Evolutionary conservation across 768 basidiomycete genomes (phyloP).

Genomic region (Pisolithus marmoratus): DNA sequence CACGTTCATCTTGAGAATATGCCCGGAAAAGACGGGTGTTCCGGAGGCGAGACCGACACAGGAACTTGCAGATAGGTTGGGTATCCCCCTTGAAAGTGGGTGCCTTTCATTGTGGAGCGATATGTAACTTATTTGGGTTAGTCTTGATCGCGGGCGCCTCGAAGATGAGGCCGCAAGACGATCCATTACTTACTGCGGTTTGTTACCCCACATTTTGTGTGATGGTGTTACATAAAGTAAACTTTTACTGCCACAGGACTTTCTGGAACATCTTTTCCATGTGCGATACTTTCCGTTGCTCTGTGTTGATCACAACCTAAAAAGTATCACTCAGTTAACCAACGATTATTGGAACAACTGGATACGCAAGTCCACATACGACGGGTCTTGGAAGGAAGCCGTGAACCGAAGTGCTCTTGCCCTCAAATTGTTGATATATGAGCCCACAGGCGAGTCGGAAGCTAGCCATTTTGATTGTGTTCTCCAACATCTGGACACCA

Average conservation of each 20-base stretch:
- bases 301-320: background rate
- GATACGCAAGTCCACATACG: constrained; percentile 86
- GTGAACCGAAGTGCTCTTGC: constrained; percentile 92
- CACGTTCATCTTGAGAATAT: constrained; percentile 80
- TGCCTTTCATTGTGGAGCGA: background rate
- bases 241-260: constrained; percentile 32
- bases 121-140: constrained; percentile 15
- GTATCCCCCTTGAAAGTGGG: constrained; percentile 41
- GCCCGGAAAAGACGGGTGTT: constrained; percentile 35
- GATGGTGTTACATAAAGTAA: background rate
- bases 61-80: constrained; percentile 38
- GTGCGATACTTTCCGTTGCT: constrained; percentile 31
- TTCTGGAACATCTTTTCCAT: constrained; percentile 51
- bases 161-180: constrained; percentile 47
- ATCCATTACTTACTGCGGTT: constrained; percentile 69
- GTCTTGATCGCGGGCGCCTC: constrained; percentile 41
- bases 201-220: background rate
- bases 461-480: background rate
- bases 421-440: constrained; percentile 87
- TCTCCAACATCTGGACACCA: constrained; percentile 14
- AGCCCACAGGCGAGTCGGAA: constrained; percentile 63
- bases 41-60: constrained; percentile 26
- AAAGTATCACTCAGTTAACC: constrained; percentile 45
- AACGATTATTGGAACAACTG: constrained; percentile 83
- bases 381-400: constrained; percentile 92